A percentile compares a stretch with the other conserved stretches of the same genome.
These are phyloP conservation scores for Phytopythium helicoides DNA, from an alignment of 352 stramenopile genomes.

Conservation along the genomic window DNA sequence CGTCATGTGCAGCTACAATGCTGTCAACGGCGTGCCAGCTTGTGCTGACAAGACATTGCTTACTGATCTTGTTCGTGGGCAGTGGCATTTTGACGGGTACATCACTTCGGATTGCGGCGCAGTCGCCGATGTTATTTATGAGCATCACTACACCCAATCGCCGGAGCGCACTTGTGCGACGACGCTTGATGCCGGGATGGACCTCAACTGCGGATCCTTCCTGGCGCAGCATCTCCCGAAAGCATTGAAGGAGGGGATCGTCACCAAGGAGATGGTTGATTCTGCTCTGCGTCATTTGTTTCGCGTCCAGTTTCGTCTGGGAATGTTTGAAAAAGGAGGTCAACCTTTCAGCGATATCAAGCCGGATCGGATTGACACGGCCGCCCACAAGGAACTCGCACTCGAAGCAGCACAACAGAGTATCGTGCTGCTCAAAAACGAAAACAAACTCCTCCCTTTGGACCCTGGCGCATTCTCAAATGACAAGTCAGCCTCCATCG, in stretches of 20 bases:
- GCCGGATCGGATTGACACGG: constrained; percentile 46
- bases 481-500: constrained; percentile 26
- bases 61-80: constrained; percentile 61
- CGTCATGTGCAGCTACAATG: constrained; percentile 96
- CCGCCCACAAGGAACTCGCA: constrained; percentile 46
- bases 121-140: constrained; percentile 71
- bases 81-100: constrained; percentile 92
- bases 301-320: constrained; percentile 84
- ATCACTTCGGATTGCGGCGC: constrained; percentile 91
- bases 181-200: constrained; percentile 67
- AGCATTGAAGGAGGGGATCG: constrained; percentile 60
- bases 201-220: constrained; percentile 86
- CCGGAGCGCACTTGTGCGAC: constrained; percentile 50
- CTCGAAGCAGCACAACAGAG: constrained; percentile 67
- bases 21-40: constrained; percentile 89
- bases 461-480: constrained; percentile 11
- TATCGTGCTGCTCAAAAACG: constrained; percentile 92
- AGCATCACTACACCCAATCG: constrained; percentile 79
- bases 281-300: constrained; percentile 77
- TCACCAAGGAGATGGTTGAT: constrained; percentile 60
- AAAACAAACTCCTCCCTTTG: constrained; percentile 57
- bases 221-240: constrained; percentile 54
- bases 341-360: constrained; percentile 64
- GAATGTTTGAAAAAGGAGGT: constrained; percentile 82
- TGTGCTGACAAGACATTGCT: constrained; percentile 88